Evolutionary conservation across 176 grass and related monocot species (phyloP).

Genomic region (Cenchrus purpureus): DNA sequence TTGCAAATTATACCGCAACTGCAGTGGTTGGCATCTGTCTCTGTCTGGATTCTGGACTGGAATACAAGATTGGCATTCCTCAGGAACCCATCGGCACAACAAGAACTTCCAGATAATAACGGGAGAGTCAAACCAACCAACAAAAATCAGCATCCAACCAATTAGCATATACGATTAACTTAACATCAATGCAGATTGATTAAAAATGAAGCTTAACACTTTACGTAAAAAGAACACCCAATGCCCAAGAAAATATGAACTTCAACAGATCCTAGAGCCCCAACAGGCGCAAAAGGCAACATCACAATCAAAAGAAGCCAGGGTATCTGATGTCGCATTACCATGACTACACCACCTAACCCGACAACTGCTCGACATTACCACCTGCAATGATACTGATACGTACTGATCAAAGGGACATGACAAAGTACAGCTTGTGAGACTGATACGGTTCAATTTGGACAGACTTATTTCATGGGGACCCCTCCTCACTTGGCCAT

Average conservation of each 20-base stretch:
- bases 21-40: too few relatives aligned
- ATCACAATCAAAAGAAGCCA: constrained; percentile 56
- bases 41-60: too few relatives aligned
- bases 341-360: constrained; percentile 54
- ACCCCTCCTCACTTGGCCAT: constrained; percentile 72
- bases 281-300: constrained; percentile 37
- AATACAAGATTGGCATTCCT: too few relatives aligned
- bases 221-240: constrained; percentile 20
- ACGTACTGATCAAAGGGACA: constrained; percentile 20
- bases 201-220: background rate
- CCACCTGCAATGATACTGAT: constrained; percentile 8
- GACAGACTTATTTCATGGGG: constrained; percentile 41
- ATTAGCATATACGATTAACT: background rate
- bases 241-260: background rate
- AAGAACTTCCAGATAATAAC: background rate
- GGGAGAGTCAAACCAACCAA: background rate
- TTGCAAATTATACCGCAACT: background rate
- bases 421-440: constrained; percentile 48
- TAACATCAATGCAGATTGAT: background rate
- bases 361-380: constrained; percentile 45
- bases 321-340: constrained; percentile 42
- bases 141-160: background rate
- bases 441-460: constrained; percentile 20
- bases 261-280: constrained; percentile 46
- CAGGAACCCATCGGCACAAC: background rate